Percentiles rank a stretch among this genome's conserved stretches.
Evolutionary conservation across 1,284 basidiomycete genomes (phyloP).

Genomic region (Cystobasidium sp.): DNA sequence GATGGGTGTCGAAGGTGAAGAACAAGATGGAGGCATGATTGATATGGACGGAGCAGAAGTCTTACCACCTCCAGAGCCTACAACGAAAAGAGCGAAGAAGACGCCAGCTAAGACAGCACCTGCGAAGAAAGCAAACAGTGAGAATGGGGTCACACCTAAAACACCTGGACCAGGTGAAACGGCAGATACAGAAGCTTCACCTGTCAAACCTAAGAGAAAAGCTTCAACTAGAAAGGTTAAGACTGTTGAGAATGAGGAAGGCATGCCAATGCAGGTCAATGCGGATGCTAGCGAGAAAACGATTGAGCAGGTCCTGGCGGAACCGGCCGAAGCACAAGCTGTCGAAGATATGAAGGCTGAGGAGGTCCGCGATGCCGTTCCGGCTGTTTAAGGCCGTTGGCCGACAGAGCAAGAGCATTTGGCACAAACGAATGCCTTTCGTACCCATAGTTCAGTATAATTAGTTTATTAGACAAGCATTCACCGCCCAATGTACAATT

Average conservation of each 20-base stretch:
- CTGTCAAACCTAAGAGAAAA: conserved; percentile 16
- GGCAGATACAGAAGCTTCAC: conserved; percentile 26
- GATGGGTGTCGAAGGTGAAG: conserved; percentile 50
- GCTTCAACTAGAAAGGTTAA: neutral
- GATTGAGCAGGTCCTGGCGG: conserved; percentile 15
- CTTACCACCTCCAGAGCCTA: conserved; percentile 53
- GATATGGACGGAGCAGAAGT: conserved; percentile 54
- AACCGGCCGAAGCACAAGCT: conserved; percentile 33
- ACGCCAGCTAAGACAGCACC: conserved; percentile 48
- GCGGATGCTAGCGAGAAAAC: neutral
- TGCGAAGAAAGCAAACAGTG: conserved; percentile 3
- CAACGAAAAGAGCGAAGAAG: conserved; percentile 50
- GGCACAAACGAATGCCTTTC: no score
- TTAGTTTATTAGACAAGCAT: no score
- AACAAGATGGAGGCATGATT: conserved; percentile 49
- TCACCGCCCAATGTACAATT: no score
- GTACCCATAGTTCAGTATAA: no score
- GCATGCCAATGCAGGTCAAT: conserved; percentile 8
- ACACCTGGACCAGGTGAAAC: conserved; percentile 21
- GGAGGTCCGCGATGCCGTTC: no score
- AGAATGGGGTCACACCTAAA: neutral
- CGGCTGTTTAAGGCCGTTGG: no score
- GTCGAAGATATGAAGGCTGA: conserved; percentile 34
- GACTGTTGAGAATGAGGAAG: conserved; percentile 9
- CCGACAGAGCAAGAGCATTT: no score